Evolutionary conservation across 2,329 filamentous ascomycete species (phyloP).

Genomic region (Diaporthe citriasiana): DNA sequence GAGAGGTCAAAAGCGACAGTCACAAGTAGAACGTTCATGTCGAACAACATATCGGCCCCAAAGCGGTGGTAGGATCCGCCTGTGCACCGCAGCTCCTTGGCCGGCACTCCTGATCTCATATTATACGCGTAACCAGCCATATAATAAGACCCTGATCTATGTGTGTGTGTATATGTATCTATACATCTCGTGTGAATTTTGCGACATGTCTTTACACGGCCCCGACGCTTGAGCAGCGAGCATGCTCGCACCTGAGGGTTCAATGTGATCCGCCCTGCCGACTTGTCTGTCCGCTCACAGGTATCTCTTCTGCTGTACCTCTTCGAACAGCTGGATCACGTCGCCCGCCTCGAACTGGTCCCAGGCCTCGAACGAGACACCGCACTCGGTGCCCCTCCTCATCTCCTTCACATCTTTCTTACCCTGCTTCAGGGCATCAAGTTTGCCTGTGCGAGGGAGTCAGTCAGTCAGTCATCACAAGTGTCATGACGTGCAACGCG

Average conservation of each 20-base stretch:
- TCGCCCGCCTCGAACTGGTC: conserved; percentile 85
- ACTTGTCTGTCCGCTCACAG: conserved; percentile 55
- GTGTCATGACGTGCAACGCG: neutral
- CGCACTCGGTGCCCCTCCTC: conserved; percentile 94
- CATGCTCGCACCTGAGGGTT: too few relatives aligned
- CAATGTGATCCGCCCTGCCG: neutral
- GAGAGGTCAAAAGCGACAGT: conserved; percentile 64
- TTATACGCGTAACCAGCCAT: conserved; percentile 13
- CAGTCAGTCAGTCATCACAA: conserved; percentile 42
- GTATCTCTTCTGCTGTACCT: conserved; percentile 77
- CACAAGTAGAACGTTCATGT: conserved; percentile 66
- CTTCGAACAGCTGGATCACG: conserved; percentile 89
- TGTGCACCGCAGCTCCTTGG: neutral
- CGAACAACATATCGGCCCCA: conserved; percentile 63
- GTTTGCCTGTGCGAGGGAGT: conserved; percentile 69
- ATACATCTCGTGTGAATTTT: conserved; percentile 15
- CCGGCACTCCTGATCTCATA: neutral
- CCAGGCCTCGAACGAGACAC: conserved; percentile 87
- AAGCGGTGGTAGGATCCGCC: conserved; percentile 56
- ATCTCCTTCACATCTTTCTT: conserved; percentile 94
- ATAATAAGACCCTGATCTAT: neutral
- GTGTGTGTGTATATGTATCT: conserved; percentile 21
- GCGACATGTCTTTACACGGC: neutral
- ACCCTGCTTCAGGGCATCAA: conserved; percentile 87
- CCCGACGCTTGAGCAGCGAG: neutral